Conservation (phyloP, 1,284 basidiomycete species). For the Xanthoconium separans region DNA sequence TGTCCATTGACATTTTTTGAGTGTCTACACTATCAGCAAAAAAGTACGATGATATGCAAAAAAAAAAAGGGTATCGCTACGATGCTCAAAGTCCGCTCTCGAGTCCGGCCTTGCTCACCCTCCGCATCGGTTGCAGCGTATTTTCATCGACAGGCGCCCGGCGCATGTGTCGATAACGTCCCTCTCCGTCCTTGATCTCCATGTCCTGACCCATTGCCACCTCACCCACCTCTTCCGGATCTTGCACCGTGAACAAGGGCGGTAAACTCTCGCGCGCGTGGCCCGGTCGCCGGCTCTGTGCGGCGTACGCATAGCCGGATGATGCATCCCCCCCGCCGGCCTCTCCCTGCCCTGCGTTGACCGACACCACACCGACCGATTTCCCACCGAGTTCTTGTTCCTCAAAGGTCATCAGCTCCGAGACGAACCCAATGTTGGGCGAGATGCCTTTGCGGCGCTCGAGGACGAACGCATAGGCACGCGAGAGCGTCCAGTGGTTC, state of each 20-base stretch:
- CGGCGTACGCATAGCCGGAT: constrained; percentile 41
- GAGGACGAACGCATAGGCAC: constrained; percentile 87
- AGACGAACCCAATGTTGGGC: constrained; percentile 98
- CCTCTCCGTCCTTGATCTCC: constrained; percentile 81
- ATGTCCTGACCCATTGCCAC: constrained; percentile 68
- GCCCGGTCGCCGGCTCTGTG: constrained; percentile 49
- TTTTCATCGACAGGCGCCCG: constrained; percentile 82
- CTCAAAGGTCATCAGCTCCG: constrained; percentile 95
- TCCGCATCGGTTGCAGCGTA: constrained; percentile 80
- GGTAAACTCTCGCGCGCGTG: constrained; percentile 78
- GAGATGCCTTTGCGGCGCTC: constrained; percentile 90
- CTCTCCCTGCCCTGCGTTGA: constrained; percentile 17
- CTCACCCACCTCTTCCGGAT: constrained; percentile 37
- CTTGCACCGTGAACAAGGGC: constrained; percentile 46
- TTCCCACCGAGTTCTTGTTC: constrained; percentile 85
- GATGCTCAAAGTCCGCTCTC: constrained; percentile 49
- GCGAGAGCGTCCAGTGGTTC: constrained; percentile 91
- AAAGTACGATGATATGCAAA: constrained; percentile 9
- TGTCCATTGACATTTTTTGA: not conserved
- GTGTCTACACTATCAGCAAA: not conserved
- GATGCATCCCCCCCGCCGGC: constrained; percentile 20
- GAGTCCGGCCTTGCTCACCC: constrained; percentile 87
- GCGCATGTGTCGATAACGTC: constrained; percentile 81
- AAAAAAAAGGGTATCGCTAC: constrained; percentile 13
- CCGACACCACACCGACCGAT: constrained; percentile 68